Percentiles rank a stretch among this genome's conserved stretches.
These are phyloP conservation scores for Diaporthe longicolla DNA, from an alignment of 2,329 filamentous ascomycete genomes.

Conservation along the genomic window DNA sequence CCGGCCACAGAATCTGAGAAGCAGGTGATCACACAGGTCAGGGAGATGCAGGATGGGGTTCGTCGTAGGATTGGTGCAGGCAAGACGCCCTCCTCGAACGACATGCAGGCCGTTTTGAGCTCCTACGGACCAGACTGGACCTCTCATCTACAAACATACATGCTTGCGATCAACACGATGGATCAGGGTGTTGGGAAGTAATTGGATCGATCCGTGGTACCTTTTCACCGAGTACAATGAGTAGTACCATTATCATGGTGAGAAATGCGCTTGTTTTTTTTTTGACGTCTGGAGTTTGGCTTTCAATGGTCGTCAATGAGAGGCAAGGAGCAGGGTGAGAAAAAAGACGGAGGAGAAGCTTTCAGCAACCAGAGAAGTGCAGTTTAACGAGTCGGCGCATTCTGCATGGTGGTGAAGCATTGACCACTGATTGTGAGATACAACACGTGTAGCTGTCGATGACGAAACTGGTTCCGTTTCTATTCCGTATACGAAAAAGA, in stretches of 20 bases:
- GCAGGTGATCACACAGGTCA: neutral
- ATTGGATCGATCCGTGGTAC: neutral
- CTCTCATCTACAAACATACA: neutral
- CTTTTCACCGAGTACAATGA: neutral
- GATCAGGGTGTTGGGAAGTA: neutral
- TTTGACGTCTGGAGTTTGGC: neutral
- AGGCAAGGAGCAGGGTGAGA: neutral
- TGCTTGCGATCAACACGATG: constrained; percentile 13
- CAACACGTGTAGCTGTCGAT: too few species aligned
- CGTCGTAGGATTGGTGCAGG: neutral
- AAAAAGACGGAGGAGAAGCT: neutral
- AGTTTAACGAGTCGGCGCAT: too few species aligned
- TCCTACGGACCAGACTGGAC: neutral
- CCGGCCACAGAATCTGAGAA: constrained; percentile 11
- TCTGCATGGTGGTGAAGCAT: too few species aligned
- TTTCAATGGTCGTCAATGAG: neutral
- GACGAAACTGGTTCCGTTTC: too few species aligned
- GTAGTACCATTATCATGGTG: neutral
- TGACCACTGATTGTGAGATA: too few species aligned
- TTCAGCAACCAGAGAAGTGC: neutral
- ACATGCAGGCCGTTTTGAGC: neutral
- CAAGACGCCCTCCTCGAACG: neutral
- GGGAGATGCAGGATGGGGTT: neutral
- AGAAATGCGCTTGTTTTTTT: neutral
- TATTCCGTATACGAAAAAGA: too few species aligned